These are phyloP conservation scores for Alternaria angustiovoidea DNA, from an alignment of 2,329 filamentous ascomycete genomes.

Conservation along the genomic window DNA sequence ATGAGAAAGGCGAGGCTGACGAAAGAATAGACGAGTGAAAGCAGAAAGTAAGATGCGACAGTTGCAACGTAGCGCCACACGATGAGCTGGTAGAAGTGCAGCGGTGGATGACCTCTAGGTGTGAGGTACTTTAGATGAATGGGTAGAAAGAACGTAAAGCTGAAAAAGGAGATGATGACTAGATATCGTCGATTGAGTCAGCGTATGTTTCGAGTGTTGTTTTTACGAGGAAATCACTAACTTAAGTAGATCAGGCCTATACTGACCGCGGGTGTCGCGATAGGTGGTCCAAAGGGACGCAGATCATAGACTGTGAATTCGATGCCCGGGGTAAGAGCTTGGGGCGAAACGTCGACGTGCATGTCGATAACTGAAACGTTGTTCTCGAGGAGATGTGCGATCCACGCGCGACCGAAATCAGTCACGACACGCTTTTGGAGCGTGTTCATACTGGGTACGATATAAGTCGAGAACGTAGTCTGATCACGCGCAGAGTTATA, in stretches of 20 bases:
- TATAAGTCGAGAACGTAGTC: slow-evolving; percentile 60
- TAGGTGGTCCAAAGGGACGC: slow-evolving; percentile 65
- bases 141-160: slow-evolving; percentile 70
- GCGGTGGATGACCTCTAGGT: slow-evolving; percentile 63
- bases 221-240: background rate
- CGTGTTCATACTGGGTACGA: slow-evolving; percentile 59
- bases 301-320: slow-evolving; percentile 65
- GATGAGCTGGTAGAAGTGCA: slow-evolving; percentile 66
- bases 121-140: slow-evolving; percentile 67
- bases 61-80: slow-evolving; percentile 66
- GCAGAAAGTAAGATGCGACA: slow-evolving; percentile 65
- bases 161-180: slow-evolving; percentile 73
- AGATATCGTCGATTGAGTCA: slow-evolving; percentile 50
- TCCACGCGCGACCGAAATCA: slow-evolving; percentile 60
- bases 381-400: slow-evolving; percentile 30
- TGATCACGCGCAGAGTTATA: slow-evolving; percentile 67
- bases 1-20: slow-evolving; percentile 70
- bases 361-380: slow-evolving; percentile 36
- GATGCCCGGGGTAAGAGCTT: slow-evolving; percentile 64
- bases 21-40: slow-evolving; percentile 69
- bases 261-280: slow-evolving; percentile 64
- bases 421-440: slow-evolving; percentile 57
- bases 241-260: slow-evolving; percentile 66
- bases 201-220: background rate
- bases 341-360: slow-evolving; percentile 57